phyloP scores from a whole-genome alignment of 441 rosid species.

The Eutrema salsugineum region DNA sequence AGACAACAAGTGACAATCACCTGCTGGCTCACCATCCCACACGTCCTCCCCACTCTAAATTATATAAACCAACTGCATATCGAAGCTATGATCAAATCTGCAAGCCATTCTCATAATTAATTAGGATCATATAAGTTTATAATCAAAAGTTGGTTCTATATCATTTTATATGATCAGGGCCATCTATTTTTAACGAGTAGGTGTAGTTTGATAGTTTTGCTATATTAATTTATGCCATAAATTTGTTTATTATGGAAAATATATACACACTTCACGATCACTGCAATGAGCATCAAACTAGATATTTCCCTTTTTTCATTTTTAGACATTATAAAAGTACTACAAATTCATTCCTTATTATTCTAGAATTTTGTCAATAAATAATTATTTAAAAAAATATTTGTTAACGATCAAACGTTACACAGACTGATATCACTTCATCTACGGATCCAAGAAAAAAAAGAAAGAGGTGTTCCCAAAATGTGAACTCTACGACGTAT shows the following conservation, averaged over 20 bases:
- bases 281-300: background rate
- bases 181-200: background rate
- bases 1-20: slow-evolving; percentile 27
- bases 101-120: background rate
- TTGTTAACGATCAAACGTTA: background rate
- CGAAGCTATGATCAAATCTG: background rate
- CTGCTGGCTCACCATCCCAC: slow-evolving; percentile 26
- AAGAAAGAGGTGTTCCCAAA: background rate
- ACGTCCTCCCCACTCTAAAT: slow-evolving; percentile 11
- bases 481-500: background rate
- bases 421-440: background rate
- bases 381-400: background rate
- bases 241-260: background rate
- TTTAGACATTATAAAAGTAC: background rate
- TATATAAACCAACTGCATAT: background rate
- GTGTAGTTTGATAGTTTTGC: background rate
- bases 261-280: background rate
- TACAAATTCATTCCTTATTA: background rate
- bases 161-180: background rate
- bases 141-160: background rate
- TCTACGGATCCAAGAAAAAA: background rate
- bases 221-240: background rate
- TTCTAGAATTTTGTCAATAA: background rate
- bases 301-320: background rate
- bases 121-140: too few species aligned